phyloP scores from a whole-genome alignment of 352 stramenopile genomes.

The Phytopythium ostracodes region DNA sequence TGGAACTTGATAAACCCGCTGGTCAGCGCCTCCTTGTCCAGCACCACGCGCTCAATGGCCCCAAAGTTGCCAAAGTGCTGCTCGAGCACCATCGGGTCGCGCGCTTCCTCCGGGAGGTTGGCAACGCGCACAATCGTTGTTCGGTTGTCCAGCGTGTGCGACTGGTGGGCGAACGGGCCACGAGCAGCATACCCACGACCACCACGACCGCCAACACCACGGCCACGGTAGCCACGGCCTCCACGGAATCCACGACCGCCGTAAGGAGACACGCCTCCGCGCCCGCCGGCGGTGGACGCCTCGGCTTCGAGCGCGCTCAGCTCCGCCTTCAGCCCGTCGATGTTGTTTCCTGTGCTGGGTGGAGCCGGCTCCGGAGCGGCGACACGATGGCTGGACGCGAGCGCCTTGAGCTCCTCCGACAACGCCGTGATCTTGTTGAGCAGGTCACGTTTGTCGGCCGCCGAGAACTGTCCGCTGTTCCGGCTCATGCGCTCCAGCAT shows the following conservation, averaged over 20 bases:
- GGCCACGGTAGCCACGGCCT: conserved; percentile 46
- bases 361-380: conserved; percentile 10
- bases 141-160: conserved; percentile 78
- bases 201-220: conserved; percentile 38
- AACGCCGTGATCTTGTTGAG: conserved; percentile 82
- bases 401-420: conserved; percentile 60
- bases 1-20: conserved; percentile 83
- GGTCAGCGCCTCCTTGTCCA: conserved; percentile 37
- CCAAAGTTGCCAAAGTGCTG: conserved; percentile 88
- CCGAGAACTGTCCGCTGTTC: conserved; percentile 65
- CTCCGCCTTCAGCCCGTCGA: conserved; percentile 59
- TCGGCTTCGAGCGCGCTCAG: conserved; percentile 64
- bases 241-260: conserved; percentile 29
- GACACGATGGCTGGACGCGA: conserved; percentile 23
- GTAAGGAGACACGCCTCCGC: conserved; percentile 13
- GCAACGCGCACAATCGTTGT: conserved; percentile 80
- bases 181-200: conserved; percentile 21
- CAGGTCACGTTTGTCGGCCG: conserved; percentile 69
- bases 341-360: conserved; percentile 15
- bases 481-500: conserved; percentile 77
- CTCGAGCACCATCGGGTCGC: conserved; percentile 68
- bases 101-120: conserved; percentile 70
- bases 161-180: conserved; percentile 29
- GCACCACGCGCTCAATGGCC: conserved; percentile 68
- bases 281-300: conserved; percentile 23